Evolutionary conservation across 495 filamentous ascomycete genomes (phyloP).

Genomic region (Mytilinidion resinicola): DNA sequence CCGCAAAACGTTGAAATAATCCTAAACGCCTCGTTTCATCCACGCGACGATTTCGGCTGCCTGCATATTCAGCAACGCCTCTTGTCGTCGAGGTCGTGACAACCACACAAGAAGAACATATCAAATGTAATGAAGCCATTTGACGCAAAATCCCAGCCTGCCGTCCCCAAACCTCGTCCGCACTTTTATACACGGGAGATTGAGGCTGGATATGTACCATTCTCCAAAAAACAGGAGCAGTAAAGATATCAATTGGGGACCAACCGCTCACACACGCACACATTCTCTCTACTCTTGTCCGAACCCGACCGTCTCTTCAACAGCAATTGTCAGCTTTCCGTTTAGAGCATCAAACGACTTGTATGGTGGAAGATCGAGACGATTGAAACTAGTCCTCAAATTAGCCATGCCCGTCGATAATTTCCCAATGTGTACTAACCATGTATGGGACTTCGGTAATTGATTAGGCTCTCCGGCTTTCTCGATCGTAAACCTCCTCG

Average conservation of each 20-base stretch:
- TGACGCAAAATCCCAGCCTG: conserved; percentile 1
- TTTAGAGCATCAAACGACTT: conserved; percentile 79
- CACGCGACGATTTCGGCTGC: not conserved
- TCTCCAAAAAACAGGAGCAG: not conserved
- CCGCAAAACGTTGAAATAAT: not conserved
- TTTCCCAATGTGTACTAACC: conserved; percentile 52
- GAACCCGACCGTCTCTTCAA: conserved; percentile 98
- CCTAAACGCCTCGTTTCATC: conserved; percentile 1
- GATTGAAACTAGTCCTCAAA: conserved; percentile 72
- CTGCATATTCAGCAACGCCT: too few species aligned
- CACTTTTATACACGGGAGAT: conserved; percentile 6
- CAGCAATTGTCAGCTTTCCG: conserved; percentile 86
- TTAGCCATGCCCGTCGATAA: conserved; percentile 5
- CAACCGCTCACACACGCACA: not conserved
- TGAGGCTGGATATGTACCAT: conserved; percentile 3
- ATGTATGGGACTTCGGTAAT: conserved; percentile 95
- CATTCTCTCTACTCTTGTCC: conserved; percentile 70
- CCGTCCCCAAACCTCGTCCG: not conserved
- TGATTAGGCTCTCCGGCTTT: conserved; percentile 87
- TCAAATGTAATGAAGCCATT: too few species aligned
- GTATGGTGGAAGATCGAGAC: conserved; percentile 91
- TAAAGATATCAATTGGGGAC: not conserved
- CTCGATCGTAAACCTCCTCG: conserved; percentile 93
- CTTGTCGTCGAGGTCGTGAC: too few species aligned
- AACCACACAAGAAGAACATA: too few species aligned